Evolutionary conservation across 805 yeast genomes (phyloP).

Genomic region (Wickerhamiella siamensis): DNA sequence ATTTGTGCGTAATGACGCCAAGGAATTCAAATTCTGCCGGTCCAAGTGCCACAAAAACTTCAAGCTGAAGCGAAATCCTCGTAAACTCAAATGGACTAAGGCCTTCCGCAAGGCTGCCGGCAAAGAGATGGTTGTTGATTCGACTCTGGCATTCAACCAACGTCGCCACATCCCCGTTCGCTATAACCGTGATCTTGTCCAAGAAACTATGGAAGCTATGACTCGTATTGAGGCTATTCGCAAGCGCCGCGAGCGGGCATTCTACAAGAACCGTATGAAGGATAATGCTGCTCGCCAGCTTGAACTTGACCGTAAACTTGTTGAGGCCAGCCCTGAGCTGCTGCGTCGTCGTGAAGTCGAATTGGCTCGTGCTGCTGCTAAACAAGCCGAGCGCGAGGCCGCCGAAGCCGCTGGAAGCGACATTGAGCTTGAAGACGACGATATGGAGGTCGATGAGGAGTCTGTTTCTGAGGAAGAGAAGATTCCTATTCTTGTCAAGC

Average conservation of each 20-base stretch:
- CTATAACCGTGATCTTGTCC: slow-evolving; percentile 90
- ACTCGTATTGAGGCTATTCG: slow-evolving; percentile 90
- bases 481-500: slow-evolving; percentile 46
- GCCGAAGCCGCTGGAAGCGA: slow-evolving; percentile 30
- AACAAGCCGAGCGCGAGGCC: slow-evolving; percentile 37
- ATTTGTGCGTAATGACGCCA: slow-evolving; percentile 97
- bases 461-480: slow-evolving; percentile 33
- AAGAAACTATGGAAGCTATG: slow-evolving; percentile 91
- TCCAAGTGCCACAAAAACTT: slow-evolving; percentile 95
- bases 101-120: slow-evolving; percentile 99
- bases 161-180: slow-evolving; percentile 97
- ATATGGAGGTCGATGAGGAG: slow-evolving; percentile 27
- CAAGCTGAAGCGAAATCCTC: slow-evolving; percentile 96
- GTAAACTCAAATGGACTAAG: slow-evolving; percentile 96
- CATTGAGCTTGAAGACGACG: slow-evolving; percentile 33
- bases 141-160: slow-evolving; percentile 89
- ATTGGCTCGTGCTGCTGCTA: slow-evolving; percentile 56
- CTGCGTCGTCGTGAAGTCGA: slow-evolving; percentile 90
- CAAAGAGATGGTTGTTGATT: slow-evolving; percentile 93
- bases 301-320: slow-evolving; percentile 74
- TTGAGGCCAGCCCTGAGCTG: slow-evolving; percentile 77
- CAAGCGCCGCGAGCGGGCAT: slow-evolving; percentile 91
- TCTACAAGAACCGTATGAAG: slow-evolving; percentile 98
- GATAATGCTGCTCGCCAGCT: slow-evolving; percentile 84
- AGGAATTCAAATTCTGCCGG: slow-evolving; percentile 93